Percentiles rank a stretch among this genome's conserved stretches.
Evolutionary conservation across 1,139 yeast genomes (phyloP).

Genomic region (Saccharomyces hybrid): DNA sequence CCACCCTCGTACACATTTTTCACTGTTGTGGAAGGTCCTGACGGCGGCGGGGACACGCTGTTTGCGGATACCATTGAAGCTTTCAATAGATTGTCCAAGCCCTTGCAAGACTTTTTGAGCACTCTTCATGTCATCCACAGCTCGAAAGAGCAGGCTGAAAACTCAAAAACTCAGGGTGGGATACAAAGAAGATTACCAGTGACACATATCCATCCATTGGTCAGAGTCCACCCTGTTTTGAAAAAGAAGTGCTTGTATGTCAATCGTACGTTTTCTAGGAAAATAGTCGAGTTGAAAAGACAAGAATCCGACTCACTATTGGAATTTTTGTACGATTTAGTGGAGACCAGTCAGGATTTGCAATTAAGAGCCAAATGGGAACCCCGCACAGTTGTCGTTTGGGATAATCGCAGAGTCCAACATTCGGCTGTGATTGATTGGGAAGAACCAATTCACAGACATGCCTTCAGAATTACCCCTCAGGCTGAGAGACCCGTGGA

Average conservation of each 20-base stretch:
- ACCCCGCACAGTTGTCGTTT: conserved; percentile 54
- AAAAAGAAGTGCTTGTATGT: conserved; percentile 53
- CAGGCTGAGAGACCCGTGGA: conserved; percentile 35
- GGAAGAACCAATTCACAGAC: conserved; percentile 50
- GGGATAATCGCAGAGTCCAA: conserved; percentile 62
- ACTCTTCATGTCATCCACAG: conserved; percentile 58
- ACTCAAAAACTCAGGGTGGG: conserved; percentile 47
- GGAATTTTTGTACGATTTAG: conserved; percentile 44
- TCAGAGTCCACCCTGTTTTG: conserved; percentile 63
- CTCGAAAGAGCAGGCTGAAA: conserved; percentile 60
- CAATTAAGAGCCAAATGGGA: conserved; percentile 54
- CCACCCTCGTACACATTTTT: conserved; percentile 64
- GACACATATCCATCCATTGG: conserved; percentile 54
- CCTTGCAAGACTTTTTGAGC: conserved; percentile 46
- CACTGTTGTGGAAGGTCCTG: conserved; percentile 53
- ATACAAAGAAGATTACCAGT: conserved; percentile 58
- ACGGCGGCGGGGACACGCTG: conserved; percentile 67
- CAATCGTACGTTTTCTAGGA: conserved; percentile 54
- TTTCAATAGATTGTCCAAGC: conserved; percentile 61
- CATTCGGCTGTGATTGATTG: conserved; percentile 63
- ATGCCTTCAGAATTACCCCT: conserved; percentile 62
- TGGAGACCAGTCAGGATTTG: conserved; percentile 45
- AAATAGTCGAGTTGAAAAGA: conserved; percentile 56
- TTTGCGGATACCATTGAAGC: conserved; percentile 59
- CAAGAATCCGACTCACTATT: conserved; percentile 55